Base-by-base conservation (phyloP, 257 asterid species). In the Gentiana macrophylla region DNA sequence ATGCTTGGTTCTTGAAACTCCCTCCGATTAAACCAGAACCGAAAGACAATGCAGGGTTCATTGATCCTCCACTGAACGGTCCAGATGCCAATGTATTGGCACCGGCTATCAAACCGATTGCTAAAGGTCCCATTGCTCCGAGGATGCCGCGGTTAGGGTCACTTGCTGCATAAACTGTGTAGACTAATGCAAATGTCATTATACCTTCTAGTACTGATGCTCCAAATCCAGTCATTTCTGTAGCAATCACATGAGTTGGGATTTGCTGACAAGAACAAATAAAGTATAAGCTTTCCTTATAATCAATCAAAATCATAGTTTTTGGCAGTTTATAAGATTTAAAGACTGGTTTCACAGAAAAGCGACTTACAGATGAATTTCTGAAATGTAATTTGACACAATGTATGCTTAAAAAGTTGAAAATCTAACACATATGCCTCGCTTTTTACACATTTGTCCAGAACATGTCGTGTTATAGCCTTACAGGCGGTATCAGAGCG, bases 171-270 rank as follows among this genome's bases (percentile, higher is more conserved):
- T 78, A 83, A 6, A 78, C 81, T 0, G 97, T 80, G 80, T 86
- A 89, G 2, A 86, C 97, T 7, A 89, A 41, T 11, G 65, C 77
- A 48, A 89, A 89, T 38, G 97, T 81, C 94, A 80, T 89, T 53
- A 78, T 66, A 0, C 94, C 94, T 62, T 86, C 94, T 5, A 89
- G 65, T 36, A 83, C 52, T 12, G 94, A 74, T 11, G 87, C 97
- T 10, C 94, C 97, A 7, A 86, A 83, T 7, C 97, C 97, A 0
- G 97, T 89, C 97, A 89, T 89, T 37, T 83, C 90, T 4, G 46
- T 8, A 0, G 94, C 86, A n/a, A 89, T 77, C 13, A 72, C 49
- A 38, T 70, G 81, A 0, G 74, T 43, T 0, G 89, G 92, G 41
- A 89, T 55, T 1, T 62, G 80, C 91, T 89, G 71, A 50, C 60